Evolutionary conservation across 2,329 filamentous ascomycete genomes (phyloP).

Genomic region (Apiospora sp.): DNA sequence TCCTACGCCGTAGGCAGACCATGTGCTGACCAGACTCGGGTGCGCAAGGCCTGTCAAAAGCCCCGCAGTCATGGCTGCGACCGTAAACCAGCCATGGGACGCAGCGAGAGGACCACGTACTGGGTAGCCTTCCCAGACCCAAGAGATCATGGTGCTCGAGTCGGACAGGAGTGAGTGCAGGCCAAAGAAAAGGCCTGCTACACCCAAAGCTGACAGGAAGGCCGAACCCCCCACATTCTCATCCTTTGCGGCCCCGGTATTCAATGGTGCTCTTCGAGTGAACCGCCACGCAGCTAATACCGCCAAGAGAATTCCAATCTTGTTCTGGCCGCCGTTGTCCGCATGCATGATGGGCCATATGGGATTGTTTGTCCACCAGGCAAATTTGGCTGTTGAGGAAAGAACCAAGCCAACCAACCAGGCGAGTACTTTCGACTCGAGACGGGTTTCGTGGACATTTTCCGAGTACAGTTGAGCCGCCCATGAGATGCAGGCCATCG

Average conservation of each 20-base stretch:
- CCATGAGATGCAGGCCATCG: constrained; percentile 84
- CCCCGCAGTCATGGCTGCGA: constrained; percentile 86
- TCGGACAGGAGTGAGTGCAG: constrained; percentile 94
- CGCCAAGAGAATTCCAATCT: constrained; percentile 78
- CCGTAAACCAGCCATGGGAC: constrained; percentile 88
- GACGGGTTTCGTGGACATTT: constrained; percentile 73
- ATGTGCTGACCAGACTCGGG: constrained; percentile 76
- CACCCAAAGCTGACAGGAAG: constrained; percentile 75
- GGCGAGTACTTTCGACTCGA: constrained; percentile 83
- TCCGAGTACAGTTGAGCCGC: constrained; percentile 82
- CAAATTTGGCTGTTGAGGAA: constrained; percentile 90
- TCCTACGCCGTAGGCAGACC: constrained; percentile 81
- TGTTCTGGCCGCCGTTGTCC: constrained; percentile 92
- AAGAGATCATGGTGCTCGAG: constrained; percentile 98
- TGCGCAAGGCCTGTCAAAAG: constrained; percentile 78
- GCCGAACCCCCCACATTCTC: constrained; percentile 68
- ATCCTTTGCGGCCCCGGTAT: constrained; percentile 44
- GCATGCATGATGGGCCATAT: constrained; percentile 95
- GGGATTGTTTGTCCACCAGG: constrained; percentile 93
- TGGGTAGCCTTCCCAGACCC: constrained; percentile 97
- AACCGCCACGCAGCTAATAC: constrained; percentile 79
- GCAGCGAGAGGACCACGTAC: constrained; percentile 86
- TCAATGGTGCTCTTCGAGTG: constrained; percentile 69
- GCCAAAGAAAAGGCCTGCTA: constrained; percentile 86
- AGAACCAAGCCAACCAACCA: constrained; percentile 84